Evolutionary conservation across 768 basidiomycete species (phyloP), one percentile per base, ranked within the genome.

Genomic region (Coprinopsis sp.): DNA sequence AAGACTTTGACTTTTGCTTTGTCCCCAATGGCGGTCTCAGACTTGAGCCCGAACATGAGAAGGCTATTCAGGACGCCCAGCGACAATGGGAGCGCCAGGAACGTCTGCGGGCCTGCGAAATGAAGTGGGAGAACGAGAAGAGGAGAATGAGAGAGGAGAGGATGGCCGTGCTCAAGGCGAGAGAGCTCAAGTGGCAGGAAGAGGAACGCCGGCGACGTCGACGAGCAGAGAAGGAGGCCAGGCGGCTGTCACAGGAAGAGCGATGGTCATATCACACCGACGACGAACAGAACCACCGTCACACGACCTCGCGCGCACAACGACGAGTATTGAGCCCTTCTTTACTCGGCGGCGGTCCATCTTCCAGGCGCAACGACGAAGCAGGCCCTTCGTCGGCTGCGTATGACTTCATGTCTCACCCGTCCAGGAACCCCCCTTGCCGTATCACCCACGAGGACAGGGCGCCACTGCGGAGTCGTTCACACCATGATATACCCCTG

Each of bases 81-180:
- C 70, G 66, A 33, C 71, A 70, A 33, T 69, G 66, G 49, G 57
- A 68, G 1, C 44, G 68, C 27, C 42, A 58, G 49, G 66, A 72
- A 47, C 56, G 64, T 22, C 68, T 66, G 50, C 59, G 70, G 19
- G 62, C 66, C 18, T 74, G 76, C 48, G 75, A 74, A 55, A 59
- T 60, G 25, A 67, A 70, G 40, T 79, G 78, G 78, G 67, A 75
- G 39, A 64, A 65, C 22, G 72, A 70, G 53, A 77, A 72, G 62
- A 57, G 62, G 21, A 61, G 70, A 8, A 50, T 78, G 42, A 62
- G 72, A 31, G 64, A 66, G 34, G 71, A 74, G 46, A 62, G 63
- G 38, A 49, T 63, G 13, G 55, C 61, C 6, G 69, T 69, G 0
- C 40, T 65, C 16, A 60, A 61, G n/a, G 48, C 54, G 41, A 60